These are phyloP conservation scores for Cyclostephanos invisitatus DNA, from an alignment of 108 stramenopile genomes.

Conservation along the genomic window DNA sequence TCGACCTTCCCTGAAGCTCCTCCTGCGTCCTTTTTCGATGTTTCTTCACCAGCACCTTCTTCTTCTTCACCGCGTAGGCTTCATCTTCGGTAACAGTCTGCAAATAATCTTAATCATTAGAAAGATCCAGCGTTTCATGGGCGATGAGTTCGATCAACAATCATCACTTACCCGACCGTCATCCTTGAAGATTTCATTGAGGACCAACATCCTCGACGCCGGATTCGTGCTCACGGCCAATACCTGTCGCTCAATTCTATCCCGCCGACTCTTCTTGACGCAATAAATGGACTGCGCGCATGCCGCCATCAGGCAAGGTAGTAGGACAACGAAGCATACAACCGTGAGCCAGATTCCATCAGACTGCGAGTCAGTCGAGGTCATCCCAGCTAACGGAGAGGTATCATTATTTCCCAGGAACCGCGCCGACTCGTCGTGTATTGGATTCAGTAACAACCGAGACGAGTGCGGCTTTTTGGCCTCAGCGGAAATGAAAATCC, in stretches of 20 bases:
- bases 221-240: slow-evolving; percentile 40
- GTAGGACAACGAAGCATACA: slow-evolving; percentile 12
- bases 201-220: slow-evolving; percentile 20
- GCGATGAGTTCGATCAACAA: slow-evolving; percentile 1
- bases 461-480: background rate
- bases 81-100: slow-evolving; percentile 15
- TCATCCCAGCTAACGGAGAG: background rate
- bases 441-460: background rate
- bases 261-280: slow-evolving; percentile 6
- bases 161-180: slow-evolving; percentile 16
- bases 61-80: slow-evolving; percentile 14
- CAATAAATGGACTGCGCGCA: slow-evolving; percentile 14
- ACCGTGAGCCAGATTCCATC: background rate
- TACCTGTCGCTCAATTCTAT: slow-evolving; percentile 22
- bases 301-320: slow-evolving; percentile 29
- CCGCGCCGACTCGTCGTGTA: background rate
- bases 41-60: slow-evolving; percentile 27
- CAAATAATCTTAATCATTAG: background rate
- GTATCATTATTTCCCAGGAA: background rate
- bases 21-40: slow-evolving; percentile 10
- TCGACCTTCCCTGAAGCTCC: slow-evolving; percentile 8
- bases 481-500: too few relatives aligned
- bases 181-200: slow-evolving; percentile 36
- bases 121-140: background rate
- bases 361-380: background rate